Evolutionary conservation across 441 rosid species (phyloP).

Genomic region (Euphorbia celastroides): DNA sequence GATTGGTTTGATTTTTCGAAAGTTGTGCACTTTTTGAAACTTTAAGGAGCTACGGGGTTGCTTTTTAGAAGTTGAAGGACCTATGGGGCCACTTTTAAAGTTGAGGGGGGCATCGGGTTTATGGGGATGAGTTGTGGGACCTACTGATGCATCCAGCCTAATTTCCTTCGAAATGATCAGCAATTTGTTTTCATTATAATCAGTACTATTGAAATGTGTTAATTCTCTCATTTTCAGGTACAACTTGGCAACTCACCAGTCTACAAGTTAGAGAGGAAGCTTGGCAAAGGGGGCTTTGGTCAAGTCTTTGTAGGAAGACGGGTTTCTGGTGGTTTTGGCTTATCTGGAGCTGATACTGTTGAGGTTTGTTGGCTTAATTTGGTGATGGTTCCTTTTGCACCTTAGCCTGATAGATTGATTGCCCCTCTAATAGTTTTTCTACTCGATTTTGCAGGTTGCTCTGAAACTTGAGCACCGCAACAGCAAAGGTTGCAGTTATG

Average conservation of each 20-base stretch:
- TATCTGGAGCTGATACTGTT: slow-evolving; percentile 41
- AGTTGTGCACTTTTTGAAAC: no score
- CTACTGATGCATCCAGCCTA: not conserved
- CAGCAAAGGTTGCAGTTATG: slow-evolving; percentile 75
- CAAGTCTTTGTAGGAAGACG: slow-evolving; percentile 80
- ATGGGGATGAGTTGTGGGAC: no score
- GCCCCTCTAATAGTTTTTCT: not conserved
- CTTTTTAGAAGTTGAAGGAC: no score
- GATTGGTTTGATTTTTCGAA: no score
- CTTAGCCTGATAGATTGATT: not conserved
- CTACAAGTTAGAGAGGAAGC: slow-evolving; percentile 54
- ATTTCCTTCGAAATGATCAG: not conserved
- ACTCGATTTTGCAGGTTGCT: slow-evolving; percentile 45
- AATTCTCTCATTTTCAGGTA: slow-evolving; percentile 31
- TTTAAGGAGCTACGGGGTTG: no score
- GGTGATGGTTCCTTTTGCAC: not conserved
- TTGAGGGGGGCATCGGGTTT: no score
- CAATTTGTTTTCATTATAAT: not conserved
- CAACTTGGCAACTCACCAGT: slow-evolving; percentile 61
- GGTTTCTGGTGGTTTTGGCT: slow-evolving; percentile 32
- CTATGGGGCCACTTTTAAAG: no score
- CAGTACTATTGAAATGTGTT: not conserved
- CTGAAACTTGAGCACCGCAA: slow-evolving; percentile 68
- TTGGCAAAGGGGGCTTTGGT: slow-evolving; percentile 87
- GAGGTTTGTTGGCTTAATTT: slow-evolving; percentile 34